A percentile compares a stretch with the other conserved stretches of the same genome.
Conservation (phyloP, 2,329 filamentous ascomycete species). For the Diplodia seriata region DNA sequence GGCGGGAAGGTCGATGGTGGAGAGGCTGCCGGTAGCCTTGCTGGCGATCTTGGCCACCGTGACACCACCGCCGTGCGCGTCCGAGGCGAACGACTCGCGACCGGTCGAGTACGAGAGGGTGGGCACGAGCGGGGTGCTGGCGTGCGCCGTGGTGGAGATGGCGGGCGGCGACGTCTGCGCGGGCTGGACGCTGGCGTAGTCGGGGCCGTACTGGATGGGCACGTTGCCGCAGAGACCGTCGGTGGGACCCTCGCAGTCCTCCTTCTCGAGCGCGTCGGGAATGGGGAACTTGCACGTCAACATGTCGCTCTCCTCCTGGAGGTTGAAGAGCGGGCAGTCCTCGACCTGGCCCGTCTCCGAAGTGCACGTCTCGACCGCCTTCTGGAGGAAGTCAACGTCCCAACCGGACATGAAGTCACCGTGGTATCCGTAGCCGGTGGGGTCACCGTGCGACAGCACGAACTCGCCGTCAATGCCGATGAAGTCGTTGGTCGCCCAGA, state of each 20-base stretch:
- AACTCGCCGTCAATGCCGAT: slow-evolving; percentile 63
- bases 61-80: slow-evolving; percentile 46
- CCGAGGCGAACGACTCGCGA: slow-evolving; percentile 39
- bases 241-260: slow-evolving; percentile 65
- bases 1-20: slow-evolving; percentile 19
- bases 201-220: slow-evolving; percentile 56
- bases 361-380: slow-evolving; percentile 76
- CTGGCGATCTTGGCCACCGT: slow-evolving; percentile 41
- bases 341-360: slow-evolving; percentile 70
- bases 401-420: slow-evolving; percentile 76
- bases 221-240: slow-evolving; percentile 70
- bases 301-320: slow-evolving; percentile 66
- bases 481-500: slow-evolving; percentile 62
- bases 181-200: slow-evolving; percentile 45
- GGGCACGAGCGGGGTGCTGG: slow-evolving; percentile 40
- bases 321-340: slow-evolving; percentile 77
- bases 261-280: slow-evolving; percentile 62
- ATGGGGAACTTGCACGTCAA: slow-evolving; percentile 67
- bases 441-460: slow-evolving; percentile 73
- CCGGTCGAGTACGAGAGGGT: slow-evolving; percentile 46
- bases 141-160: slow-evolving; percentile 31
- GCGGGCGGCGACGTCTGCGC: slow-evolving; percentile 32
- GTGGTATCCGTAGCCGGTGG: slow-evolving; percentile 75
- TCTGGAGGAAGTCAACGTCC: slow-evolving; percentile 69
- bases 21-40: slow-evolving; percentile 21